Evolutionary conservation across 352 stramenopile genomes (phyloP).

Genomic region (Blastocystis sp.): DNA sequence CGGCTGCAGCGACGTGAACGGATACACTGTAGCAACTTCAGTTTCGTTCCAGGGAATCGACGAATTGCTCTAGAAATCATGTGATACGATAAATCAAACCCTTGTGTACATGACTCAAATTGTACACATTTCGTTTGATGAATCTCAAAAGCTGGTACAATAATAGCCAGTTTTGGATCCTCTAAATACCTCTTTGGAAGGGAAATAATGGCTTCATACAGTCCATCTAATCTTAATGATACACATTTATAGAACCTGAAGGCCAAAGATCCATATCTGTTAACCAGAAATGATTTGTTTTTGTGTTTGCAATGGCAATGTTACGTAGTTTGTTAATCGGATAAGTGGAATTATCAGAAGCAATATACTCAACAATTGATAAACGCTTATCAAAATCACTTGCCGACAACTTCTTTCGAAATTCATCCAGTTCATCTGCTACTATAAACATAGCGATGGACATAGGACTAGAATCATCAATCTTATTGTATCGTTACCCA

Average conservation of each 20-base stretch:
- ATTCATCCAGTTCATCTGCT: not conserved
- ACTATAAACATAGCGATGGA: slow-evolving; percentile 16
- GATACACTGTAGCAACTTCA: not conserved
- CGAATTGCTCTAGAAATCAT: not conserved
- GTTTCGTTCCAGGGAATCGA: slow-evolving; percentile 14
- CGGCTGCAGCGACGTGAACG: not conserved
- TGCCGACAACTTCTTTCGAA: not conserved
- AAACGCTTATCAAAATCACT: not conserved
- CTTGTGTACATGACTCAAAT: not conserved
- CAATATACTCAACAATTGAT: not conserved
- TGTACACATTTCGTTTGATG: not conserved
- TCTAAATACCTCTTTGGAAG: not conserved
- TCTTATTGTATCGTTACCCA: not conserved
- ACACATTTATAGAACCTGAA: not conserved
- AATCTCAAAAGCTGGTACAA: slow-evolving; percentile 59
- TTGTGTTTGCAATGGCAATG: slow-evolving; percentile 32
- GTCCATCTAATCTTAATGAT: slow-evolving; percentile 5
- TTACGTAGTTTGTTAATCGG: slow-evolving; percentile 60
- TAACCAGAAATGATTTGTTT: slow-evolving; percentile 58
- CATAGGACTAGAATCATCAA: not conserved
- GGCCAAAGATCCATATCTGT: slow-evolving; percentile 60
- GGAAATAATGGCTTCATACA: slow-evolving; percentile 34
- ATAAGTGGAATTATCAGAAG: not conserved
- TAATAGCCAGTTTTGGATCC: slow-evolving; percentile 29
- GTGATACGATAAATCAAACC: not conserved